These are phyloP conservation scores for Rosa multiflora DNA, from an alignment of 306 rosid genomes.

Conservation along the genomic window DNA sequence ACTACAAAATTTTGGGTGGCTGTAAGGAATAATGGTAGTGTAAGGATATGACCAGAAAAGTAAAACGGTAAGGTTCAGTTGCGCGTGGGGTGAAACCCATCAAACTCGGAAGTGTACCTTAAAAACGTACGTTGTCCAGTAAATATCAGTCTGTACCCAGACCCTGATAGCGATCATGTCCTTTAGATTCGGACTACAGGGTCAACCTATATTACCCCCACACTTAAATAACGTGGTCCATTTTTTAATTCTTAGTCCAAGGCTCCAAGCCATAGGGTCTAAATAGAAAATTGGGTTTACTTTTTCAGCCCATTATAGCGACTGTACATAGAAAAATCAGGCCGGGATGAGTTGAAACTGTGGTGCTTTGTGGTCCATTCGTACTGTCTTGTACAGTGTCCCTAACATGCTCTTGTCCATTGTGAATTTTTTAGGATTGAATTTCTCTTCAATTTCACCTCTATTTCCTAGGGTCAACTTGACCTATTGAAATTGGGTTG, in stretches of 20 bases:
- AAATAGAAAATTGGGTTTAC: background rate
- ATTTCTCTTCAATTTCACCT: background rate
- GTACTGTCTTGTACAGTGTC: background rate
- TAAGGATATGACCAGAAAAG: background rate
- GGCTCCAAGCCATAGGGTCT: background rate
- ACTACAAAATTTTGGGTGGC: background rate
- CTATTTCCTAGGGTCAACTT: background rate
- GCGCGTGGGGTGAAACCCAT: slow-evolving; percentile 19
- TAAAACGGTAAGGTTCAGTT: background rate
- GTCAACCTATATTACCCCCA: background rate
- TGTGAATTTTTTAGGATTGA: background rate
- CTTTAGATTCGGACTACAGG: background rate
- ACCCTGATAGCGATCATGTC: background rate
- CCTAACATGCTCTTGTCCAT: background rate
- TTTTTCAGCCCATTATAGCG: background rate
- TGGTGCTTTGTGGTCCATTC: background rate
- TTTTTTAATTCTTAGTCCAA: background rate
- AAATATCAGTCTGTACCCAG: background rate
- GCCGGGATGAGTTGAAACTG: background rate
- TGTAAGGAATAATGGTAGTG: background rate
- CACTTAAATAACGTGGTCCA: background rate
- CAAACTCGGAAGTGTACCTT: background rate
- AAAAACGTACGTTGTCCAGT: background rate
- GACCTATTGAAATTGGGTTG: background rate
- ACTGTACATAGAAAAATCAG: background rate